Evolutionary conservation across 768 basidiomycete species (phyloP).

Genomic region (Pleurotus tuber-regium): DNA sequence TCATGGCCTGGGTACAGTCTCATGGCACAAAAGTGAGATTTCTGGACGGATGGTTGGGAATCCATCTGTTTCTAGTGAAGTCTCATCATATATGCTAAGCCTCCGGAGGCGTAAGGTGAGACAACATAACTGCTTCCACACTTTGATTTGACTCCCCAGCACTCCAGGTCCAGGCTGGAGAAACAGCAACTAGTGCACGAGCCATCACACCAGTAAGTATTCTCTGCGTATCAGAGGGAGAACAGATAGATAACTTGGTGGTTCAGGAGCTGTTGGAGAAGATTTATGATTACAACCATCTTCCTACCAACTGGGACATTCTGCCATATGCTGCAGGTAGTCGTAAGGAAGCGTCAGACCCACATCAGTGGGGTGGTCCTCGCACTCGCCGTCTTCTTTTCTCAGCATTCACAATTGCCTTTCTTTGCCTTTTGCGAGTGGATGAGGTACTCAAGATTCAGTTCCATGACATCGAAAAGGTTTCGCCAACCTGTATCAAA

Average conservation of each 20-base stretch:
- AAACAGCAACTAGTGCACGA: background rate
- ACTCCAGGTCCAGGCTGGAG: background rate
- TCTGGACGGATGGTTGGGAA: slow-evolving; percentile 24
- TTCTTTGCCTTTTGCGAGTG: slow-evolving; percentile 30
- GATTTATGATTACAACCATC: background rate
- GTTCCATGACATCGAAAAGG: slow-evolving; percentile 20
- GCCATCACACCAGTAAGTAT: background rate
- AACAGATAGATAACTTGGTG: too few relatives aligned
- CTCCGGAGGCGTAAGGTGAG: slow-evolving; percentile 23
- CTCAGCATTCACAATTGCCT: slow-evolving; percentile 30
- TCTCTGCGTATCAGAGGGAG: too few relatives aligned
- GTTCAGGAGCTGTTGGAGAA: background rate
- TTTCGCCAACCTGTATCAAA: slow-evolving; percentile 12
- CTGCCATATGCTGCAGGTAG: slow-evolving; percentile 14
- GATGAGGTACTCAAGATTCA: slow-evolving; percentile 34
- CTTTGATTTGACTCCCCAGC: background rate
- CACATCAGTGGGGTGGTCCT: slow-evolving; percentile 28
- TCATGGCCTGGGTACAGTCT: slow-evolving; percentile 20
- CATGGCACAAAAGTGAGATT: slow-evolving; percentile 26
- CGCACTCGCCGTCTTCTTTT: slow-evolving; percentile 23
- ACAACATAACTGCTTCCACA: background rate
- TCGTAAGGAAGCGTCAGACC: slow-evolving; percentile 9
- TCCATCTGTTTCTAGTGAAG: slow-evolving; percentile 23
- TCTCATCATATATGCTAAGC: slow-evolving; percentile 27
- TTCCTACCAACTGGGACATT: background rate